Conservation (phyloP, 1,139 yeast genomes). For the Yamadazyma membranifaciens region DNA sequence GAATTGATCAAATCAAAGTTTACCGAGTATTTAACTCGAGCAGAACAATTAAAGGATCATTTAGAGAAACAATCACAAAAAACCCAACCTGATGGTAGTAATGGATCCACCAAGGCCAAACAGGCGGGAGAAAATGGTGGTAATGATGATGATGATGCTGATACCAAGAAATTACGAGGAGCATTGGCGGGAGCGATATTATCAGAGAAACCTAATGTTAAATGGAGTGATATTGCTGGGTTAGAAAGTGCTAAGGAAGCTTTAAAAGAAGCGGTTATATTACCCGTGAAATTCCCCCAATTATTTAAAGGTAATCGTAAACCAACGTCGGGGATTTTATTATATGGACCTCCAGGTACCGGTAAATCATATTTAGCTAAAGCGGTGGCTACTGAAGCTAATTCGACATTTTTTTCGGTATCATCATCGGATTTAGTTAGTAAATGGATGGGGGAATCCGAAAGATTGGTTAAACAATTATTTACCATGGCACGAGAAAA, state of each 20-base stretch:
- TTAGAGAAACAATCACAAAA: constrained; percentile 61
- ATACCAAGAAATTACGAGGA: constrained; percentile 82
- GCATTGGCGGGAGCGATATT: constrained; percentile 92
- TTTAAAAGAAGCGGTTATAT: constrained; percentile 92
- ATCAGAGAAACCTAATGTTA: constrained; percentile 88
- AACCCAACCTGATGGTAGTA: constrained; percentile 48
- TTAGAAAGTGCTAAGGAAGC: constrained; percentile 95
- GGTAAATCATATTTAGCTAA: constrained; percentile 97
- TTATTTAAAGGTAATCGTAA: constrained; percentile 90
- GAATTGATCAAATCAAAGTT: constrained; percentile 86
- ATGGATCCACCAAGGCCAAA: constrained; percentile 61
- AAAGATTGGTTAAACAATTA: constrained; percentile 89
- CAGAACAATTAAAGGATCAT: constrained; percentile 92
- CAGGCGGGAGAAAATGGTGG: constrained; percentile 43
- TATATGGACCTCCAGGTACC: constrained; percentile 99
- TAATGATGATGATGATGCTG: constrained; percentile 68
- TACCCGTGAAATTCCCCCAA: constrained; percentile 88
- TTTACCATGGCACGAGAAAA: constrained; percentile 95
- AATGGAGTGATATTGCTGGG: constrained; percentile 97
- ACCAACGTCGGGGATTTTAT: constrained; percentile 86
- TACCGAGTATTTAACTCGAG: constrained; percentile 87
- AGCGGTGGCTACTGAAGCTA: constrained; percentile 98
- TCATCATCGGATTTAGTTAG: constrained; percentile 93
- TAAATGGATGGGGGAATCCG: constrained; percentile 99
- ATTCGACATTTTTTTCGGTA: constrained; percentile 92